A percentile compares a stretch with the other conserved stretches of the same genome.
Evolutionary conservation across 768 basidiomycete species (phyloP).

Genomic region (Filobasidium floriforme): DNA sequence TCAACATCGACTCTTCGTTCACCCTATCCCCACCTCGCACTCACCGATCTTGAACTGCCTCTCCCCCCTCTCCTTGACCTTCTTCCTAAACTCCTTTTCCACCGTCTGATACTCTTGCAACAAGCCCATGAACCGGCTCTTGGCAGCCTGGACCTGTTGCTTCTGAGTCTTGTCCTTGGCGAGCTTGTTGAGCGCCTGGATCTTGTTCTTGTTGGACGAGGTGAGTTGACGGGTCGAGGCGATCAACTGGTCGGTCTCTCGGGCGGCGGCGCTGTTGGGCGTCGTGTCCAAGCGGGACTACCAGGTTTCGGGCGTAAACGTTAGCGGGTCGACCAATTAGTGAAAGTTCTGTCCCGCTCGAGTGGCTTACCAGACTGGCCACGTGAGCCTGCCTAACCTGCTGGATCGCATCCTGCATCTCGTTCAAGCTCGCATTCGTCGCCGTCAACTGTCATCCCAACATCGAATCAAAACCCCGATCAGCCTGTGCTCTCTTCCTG

Average conservation of each 20-base stretch:
- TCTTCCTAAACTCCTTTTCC: slow-evolving; percentile 49
- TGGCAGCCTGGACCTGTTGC: slow-evolving; percentile 45
- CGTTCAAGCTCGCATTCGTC: slow-evolving; percentile 31
- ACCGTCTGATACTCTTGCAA: slow-evolving; percentile 49
- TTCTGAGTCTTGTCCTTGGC: slow-evolving; percentile 45
- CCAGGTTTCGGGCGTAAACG: not conserved
- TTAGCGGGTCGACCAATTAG: too few species aligned
- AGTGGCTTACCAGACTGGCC: slow-evolving; percentile 35
- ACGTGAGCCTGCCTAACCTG: slow-evolving; percentile 40
- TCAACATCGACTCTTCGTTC: too few species aligned
- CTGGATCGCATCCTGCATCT: slow-evolving; percentile 42
- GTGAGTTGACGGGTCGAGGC: slow-evolving; percentile 41
- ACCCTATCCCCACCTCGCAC: too few species aligned
- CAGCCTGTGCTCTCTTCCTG: too few species aligned
- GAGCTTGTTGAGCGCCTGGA: slow-evolving; percentile 46
- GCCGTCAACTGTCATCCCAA: slow-evolving; percentile 22
- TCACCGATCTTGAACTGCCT: slow-evolving; percentile 49
- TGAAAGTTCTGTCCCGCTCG: not conserved
- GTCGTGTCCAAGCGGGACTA: slow-evolving; percentile 55
- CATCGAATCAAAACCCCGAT: slow-evolving; percentile 6
- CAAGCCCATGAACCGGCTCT: slow-evolving; percentile 47
- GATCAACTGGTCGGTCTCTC: slow-evolving; percentile 37
- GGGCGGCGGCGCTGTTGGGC: slow-evolving; percentile 52
- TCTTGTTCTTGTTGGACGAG: slow-evolving; percentile 46
- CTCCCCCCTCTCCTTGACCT: slow-evolving; percentile 49